Percentiles rank a stretch among this genome's conserved stretches.
Conservation (phyloP, 2,329 filamentous ascomycete species). For the Beauveria sp. region DNA sequence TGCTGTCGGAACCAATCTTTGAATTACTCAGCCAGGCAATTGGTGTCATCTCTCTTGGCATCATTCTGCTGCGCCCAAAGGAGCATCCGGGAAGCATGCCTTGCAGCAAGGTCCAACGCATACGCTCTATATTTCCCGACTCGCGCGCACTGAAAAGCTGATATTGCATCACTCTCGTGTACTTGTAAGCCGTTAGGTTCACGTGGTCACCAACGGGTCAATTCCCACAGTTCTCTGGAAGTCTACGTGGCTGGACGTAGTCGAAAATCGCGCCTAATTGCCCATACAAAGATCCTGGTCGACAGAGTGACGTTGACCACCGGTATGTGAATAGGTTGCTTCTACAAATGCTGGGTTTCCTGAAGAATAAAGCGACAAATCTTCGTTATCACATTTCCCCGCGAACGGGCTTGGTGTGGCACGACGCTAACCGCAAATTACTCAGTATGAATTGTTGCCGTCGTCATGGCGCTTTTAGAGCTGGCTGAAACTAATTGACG, state of each 20-base stretch:
- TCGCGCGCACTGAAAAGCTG: not conserved
- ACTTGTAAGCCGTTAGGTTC: not conserved
- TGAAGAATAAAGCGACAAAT: not conserved
- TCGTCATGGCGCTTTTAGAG: not conserved
- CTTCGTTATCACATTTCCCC: not conserved
- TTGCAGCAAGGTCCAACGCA: not conserved
- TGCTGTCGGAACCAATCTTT: not conserved
- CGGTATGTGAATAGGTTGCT: not conserved
- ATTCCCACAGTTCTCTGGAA: not conserved
- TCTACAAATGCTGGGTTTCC: not conserved
- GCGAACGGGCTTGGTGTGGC: not conserved
- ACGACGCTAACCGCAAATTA: not conserved
- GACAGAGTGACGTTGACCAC: not conserved
- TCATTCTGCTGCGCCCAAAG: not conserved
- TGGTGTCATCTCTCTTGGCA: not conserved
- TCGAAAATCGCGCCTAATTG: not conserved
- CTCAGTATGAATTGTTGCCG: not conserved
- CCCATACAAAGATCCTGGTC: not conserved
- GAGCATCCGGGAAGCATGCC: not conserved
- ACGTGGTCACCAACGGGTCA: not conserved
- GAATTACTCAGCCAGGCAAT: not conserved
- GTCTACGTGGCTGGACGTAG: not conserved
- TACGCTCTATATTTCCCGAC: not conserved
- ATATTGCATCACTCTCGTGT: not conserved
- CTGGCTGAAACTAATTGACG: slow-evolving; percentile 1